Conservation (phyloP, 495 filamentous ascomycete genomes). For the Penicillium coffeae region DNA sequence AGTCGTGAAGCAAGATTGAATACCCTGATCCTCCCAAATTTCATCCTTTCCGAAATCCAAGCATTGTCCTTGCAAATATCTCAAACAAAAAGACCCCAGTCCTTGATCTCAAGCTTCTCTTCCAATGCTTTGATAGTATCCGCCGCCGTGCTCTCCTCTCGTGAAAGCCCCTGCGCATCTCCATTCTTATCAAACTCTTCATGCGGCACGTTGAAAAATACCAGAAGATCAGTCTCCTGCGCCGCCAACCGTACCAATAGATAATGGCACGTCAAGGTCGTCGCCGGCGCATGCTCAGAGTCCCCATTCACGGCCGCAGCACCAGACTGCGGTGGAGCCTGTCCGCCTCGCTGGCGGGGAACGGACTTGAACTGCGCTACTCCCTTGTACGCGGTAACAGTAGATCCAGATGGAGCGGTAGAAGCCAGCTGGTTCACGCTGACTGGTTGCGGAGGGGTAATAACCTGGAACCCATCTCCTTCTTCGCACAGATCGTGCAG, state of each 20-base stretch:
- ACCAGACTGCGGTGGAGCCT: conserved; percentile 4
- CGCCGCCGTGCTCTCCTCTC: conserved; percentile 58
- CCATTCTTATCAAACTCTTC: conserved; percentile 56
- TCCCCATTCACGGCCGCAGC: conserved; percentile 13
- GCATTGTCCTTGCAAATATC: not conserved
- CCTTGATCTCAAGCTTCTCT: conserved; percentile 67
- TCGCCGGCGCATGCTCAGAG: conserved; percentile 16
- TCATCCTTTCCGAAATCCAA: not conserved
- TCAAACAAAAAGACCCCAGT: conserved; percentile 75
- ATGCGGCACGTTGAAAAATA: conserved; percentile 87
- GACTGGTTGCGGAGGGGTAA: conserved; percentile 34
- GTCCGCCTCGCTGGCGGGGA: conserved; percentile 11
- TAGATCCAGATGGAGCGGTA: conserved; percentile 8
- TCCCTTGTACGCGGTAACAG: conserved; percentile 28
- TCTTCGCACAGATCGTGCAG: conserved; percentile 71
- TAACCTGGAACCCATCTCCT: conserved; percentile 53
- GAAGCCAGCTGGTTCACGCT: conserved; percentile 29
- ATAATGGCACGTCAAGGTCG: conserved; percentile 29
- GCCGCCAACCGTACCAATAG: conserved; percentile 66
- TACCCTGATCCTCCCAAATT: not conserved
- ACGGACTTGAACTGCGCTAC: conserved; percentile 28
- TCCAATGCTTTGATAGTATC: conserved; percentile 62
- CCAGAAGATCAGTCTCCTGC: conserved; percentile 78
- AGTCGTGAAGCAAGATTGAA: not conserved
- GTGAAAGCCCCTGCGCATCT: conserved; percentile 37